These are phyloP conservation scores for Aureobasidium subglaciale DNA, from an alignment of 2,329 filamentous ascomycete species.

Conservation along the genomic window DNA sequence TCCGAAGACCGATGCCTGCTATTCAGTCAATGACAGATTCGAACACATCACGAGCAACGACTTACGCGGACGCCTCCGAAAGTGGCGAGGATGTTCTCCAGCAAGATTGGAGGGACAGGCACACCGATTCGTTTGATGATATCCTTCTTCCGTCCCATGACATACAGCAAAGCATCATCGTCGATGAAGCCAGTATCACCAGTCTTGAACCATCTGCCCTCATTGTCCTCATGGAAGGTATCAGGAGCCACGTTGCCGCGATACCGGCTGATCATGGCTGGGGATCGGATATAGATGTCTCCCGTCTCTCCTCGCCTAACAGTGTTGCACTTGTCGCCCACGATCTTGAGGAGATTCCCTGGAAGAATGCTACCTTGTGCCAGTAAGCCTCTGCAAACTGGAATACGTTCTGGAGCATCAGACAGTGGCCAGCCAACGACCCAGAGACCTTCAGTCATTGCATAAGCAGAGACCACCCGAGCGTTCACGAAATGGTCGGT, in stretches of 20 bases:
- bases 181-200: not conserved
- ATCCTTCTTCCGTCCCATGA: conserved; percentile 1
- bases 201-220: conserved; percentile 3
- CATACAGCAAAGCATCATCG: not conserved
- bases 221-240: not conserved
- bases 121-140: conserved; percentile 3
- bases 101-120: not conserved
- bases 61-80: not conserved
- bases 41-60: not conserved
- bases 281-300: not conserved
- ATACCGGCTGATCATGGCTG: not conserved
- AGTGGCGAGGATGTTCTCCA: not conserved
- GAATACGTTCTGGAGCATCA: not conserved
- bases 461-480: not conserved
- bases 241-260: not conserved
- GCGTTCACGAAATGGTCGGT: not conserved
- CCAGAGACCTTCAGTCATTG: conserved; percentile 1
- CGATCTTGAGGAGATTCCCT: not conserved
- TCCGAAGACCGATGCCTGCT: not conserved
- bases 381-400: not conserved
- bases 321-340: not conserved
- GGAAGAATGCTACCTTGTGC: not conserved
- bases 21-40: not conserved
- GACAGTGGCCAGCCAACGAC: not conserved
- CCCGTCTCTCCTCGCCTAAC: not conserved